Evolutionary conservation across 75 land plant genomes (phyloP), one percentile per base, ranked within the genome.

Genomic region (Cupressus sempervirens): DNA sequence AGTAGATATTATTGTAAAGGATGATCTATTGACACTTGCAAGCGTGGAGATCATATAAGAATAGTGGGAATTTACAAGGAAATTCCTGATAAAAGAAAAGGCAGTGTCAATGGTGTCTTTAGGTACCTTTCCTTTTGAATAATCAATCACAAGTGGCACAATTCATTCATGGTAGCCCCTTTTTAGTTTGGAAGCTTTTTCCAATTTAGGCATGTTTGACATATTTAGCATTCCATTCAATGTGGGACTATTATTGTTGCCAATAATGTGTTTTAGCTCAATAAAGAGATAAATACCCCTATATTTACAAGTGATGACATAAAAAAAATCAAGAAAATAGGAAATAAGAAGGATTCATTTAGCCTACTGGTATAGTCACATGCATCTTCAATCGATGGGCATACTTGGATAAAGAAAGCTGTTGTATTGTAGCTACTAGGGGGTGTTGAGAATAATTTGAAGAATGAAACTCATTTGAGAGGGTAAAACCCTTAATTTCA

Each of bases 371-470:
- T 89, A 34, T 96, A 95, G 73, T 98, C 99, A 13, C 91, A 96
- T 82, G 99, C 99, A 76, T 97, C 99, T n/a, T 98, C 99, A 36
- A 98, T 98, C 83, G 94, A 93, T 90, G 99, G 99, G 41, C 99
- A 98, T 86, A 82, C 88, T 38, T 96, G 97, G 98, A 98, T 98
- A 81, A 96, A 95, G 89, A 98, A 96, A 87, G 99, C 99, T 41
- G 97, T 96, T 8, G 87, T 95, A n/a, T 87, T 95, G 46, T 89
- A 95, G 92, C 95, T 98, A 89, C 94, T 98, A 86, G 92, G 99
- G 85, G 99, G 99, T 35, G 87, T 93, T 50, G 99, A 98, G 82
- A 98, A 96, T 89, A 96, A 96, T 83, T 83, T 98, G 53, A 92
- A 91, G 85, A 98, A 98, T 91, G 99, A 98, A 23, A 98, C 98